phyloP scores from a whole-genome alignment of 495 filamentous ascomycete species.

The Neurospora cerealis region DNA sequence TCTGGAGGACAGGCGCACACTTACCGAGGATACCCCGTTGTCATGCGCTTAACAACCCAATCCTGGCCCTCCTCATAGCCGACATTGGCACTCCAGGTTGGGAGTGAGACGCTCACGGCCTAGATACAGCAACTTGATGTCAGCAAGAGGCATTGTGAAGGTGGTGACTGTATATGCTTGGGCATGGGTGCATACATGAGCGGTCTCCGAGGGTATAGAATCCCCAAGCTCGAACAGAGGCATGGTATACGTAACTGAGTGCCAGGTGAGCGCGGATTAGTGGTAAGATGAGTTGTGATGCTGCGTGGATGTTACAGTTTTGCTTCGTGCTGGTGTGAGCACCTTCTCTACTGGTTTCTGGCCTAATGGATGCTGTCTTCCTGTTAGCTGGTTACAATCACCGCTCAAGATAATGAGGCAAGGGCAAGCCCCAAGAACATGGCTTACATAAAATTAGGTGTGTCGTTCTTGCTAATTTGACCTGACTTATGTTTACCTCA shows the following conservation, averaged over 20 bases:
- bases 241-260: slow-evolving; percentile 16
- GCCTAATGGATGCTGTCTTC: background rate
- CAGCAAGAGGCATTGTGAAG: background rate
- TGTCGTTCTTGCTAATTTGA: background rate
- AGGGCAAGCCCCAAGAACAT: background rate
- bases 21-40: slow-evolving; percentile 84
- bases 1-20: background rate
- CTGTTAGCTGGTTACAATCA: background rate
- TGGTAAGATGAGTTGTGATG: background rate
- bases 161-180: slow-evolving; percentile 13
- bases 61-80: slow-evolving; percentile 88
- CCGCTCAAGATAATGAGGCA: background rate
- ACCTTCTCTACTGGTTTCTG: background rate
- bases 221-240: slow-evolving; percentile 38
- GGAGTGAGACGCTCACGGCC: slow-evolving; percentile 93
- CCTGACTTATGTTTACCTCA: background rate
- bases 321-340: background rate
- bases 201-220: slow-evolving; percentile 51
- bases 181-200: slow-evolving; percentile 34
- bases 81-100: slow-evolving; percentile 84
- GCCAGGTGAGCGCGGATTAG: background rate
- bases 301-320: background rate
- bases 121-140: slow-evolving; percentile 22
- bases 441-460: background rate
- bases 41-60: slow-evolving; percentile 77